Evolutionary conservation across 2,329 filamentous ascomycete genomes (phyloP).

Genomic region (Stagonosporopsis cucurbitacearum): DNA sequence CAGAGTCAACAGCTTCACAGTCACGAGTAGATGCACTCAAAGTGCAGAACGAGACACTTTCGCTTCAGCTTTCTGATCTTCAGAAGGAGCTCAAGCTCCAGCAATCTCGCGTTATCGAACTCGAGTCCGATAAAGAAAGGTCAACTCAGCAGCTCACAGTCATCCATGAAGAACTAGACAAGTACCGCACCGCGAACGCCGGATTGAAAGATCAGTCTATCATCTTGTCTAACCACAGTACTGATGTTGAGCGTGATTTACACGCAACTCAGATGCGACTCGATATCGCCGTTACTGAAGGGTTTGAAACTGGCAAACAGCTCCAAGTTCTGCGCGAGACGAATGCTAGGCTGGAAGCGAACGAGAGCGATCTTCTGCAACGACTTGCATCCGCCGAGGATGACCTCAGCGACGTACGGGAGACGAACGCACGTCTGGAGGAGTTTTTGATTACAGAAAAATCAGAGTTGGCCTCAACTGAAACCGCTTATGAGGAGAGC

Average conservation of each 20-base stretch:
- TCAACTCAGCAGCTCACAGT: conserved; percentile 25
- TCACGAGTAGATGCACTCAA: conserved; percentile 27
- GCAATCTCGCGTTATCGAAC: conserved; percentile 22
- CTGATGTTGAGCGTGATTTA: conserved; percentile 28
- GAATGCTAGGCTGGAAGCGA: conserved; percentile 35
- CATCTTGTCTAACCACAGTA: conserved; percentile 5
- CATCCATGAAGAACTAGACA: conserved; percentile 20
- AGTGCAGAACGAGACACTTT: conserved; percentile 26
- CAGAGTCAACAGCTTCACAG: conserved; percentile 24
- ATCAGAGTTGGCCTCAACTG: conserved; percentile 39
- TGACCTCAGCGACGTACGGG: conserved; percentile 36
- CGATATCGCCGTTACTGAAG: conserved; percentile 32
- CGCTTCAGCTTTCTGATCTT: conserved; percentile 20
- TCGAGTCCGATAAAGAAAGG: conserved; percentile 28
- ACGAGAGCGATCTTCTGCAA: conserved; percentile 36
- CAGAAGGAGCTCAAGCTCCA: conserved; percentile 21
- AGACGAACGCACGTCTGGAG: conserved; percentile 43
- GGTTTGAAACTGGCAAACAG: conserved; percentile 37
- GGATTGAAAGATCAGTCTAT: conserved; percentile 21
- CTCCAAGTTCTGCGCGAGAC: conserved; percentile 34
- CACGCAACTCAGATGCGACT: conserved; percentile 31
- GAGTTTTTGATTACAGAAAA: conserved; percentile 41
- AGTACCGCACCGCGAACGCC: conserved; percentile 19
- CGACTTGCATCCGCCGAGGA: conserved; percentile 42
- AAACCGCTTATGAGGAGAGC: conserved; percentile 41